Evolutionary conservation across 768 basidiomycete species (phyloP), one percentile per base, ranked within the genome.

Genomic region (Lentinula sp.): DNA sequence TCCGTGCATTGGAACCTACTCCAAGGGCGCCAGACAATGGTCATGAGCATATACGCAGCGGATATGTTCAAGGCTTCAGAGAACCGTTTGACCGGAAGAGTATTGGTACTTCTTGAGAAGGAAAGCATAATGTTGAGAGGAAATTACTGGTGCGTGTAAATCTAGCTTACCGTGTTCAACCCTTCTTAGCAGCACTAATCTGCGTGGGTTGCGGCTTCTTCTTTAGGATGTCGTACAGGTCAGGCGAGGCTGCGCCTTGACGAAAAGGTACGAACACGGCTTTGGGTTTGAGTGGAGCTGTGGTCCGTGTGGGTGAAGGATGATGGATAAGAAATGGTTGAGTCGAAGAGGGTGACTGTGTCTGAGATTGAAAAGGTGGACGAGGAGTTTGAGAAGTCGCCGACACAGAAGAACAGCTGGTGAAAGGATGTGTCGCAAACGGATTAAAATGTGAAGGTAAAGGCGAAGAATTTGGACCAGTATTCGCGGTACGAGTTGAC

Each of bases 401-500:
- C 23, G 61, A 48, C 5, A 55, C 31, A 18, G 61, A 39, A 39
- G 43, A 34, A 18, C 34, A 62, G 35, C 55, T 62, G 5, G 61
- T 62, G 46, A 62, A 62, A 39, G 42, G 61, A 57, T 62, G 61
- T 4, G 48, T 51, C 3, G 61, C 61, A 7, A 62, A 57, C 4
- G 61, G 61, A 34, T 62, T 45, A 11, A 62, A 62, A 4, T 39
- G 34, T 10, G 45, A 35, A 2, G 62, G 57, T 21, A 61, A 57
- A 21, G 48, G 28, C 11, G 65, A 62, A 18, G 51, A 40, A n/a
- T n/a, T 37, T 32, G 28, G 15, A 0, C 21, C 34, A 35, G 31
- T 21, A 39, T 54, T 54, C 37, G 53, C 34, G 4, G 53, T 21
- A 18, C 37, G 46, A 28, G 46, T 54, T 4, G 53, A 54, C 53